phyloP scores from a whole-genome alignment of 192 early-diverging fungal genomes.

The Dispira simplex region DNA sequence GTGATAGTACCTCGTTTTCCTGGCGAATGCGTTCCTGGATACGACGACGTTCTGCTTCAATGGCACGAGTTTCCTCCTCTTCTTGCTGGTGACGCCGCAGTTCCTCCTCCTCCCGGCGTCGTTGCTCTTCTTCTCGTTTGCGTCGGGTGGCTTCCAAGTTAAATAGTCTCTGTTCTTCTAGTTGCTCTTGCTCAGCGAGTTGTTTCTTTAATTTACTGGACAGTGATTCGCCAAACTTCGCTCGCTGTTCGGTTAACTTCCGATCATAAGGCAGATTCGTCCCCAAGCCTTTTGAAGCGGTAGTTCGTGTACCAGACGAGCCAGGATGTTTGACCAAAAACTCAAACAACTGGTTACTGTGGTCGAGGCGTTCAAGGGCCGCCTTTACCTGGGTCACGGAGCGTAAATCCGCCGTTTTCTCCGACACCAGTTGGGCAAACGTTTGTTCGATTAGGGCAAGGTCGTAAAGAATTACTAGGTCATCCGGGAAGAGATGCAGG shows the following conservation, averaged over 20 bases:
- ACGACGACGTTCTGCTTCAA: constrained; percentile 25
- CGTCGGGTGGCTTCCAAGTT: constrained; percentile 31
- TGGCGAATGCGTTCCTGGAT: constrained; percentile 23
- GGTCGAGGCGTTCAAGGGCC: constrained; percentile 41
- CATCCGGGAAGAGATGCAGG: constrained; percentile 28
- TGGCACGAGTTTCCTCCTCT: constrained; percentile 28
- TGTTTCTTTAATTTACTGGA: constrained; percentile 34
- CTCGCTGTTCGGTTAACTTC: constrained; percentile 43
- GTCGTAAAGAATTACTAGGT: constrained; percentile 42
- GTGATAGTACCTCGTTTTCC: constrained; percentile 28
- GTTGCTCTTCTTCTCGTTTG: constrained; percentile 35
- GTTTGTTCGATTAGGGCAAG: constrained; percentile 74
- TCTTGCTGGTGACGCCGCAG: constrained; percentile 18
- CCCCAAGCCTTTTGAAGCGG: constrained; percentile 26
- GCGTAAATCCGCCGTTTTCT: constrained; percentile 44
- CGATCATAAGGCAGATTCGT: constrained; percentile 30
- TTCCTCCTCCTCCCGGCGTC: constrained; percentile 21
- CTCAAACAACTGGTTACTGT: constrained; percentile 18
- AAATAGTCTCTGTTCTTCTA: constrained; percentile 36
- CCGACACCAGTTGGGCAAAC: constrained; percentile 62
- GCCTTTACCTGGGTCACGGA: constrained; percentile 35
- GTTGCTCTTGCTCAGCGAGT: constrained; percentile 36
- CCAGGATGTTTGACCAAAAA: constrained; percentile 17
- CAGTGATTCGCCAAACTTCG: constrained; percentile 41
- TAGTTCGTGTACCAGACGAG: constrained; percentile 5